phyloP scores from a whole-genome alignment of 306 rosid genomes.

The Medicago lupulina region DNA sequence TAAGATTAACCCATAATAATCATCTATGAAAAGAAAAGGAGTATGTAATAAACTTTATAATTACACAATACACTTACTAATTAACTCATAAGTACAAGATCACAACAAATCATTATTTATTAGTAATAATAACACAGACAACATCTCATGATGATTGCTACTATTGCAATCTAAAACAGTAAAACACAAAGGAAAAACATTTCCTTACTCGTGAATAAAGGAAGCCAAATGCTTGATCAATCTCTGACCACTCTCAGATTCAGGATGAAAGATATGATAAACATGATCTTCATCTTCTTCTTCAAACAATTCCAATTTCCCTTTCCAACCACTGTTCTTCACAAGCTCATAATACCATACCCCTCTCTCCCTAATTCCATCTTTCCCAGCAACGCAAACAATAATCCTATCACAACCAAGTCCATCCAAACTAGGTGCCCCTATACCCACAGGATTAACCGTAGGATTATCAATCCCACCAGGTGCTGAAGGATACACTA shows the following conservation, averaged over 20 bases:
- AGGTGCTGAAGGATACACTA: background rate
- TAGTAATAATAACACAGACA: background rate
- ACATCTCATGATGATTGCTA: background rate
- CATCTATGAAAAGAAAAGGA: too few relatives aligned
- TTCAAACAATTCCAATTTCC: constrained; percentile 10
- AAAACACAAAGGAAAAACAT: background rate
- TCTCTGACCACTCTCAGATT: background rate
- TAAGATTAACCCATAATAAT: too few relatives aligned
- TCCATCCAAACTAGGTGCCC: background rate
- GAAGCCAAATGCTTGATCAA: constrained; percentile 7
- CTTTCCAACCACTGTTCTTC: constrained; percentile 21
- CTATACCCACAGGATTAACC: background rate
- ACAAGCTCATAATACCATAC: constrained; percentile 10
- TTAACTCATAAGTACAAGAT: background rate
- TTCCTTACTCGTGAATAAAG: background rate
- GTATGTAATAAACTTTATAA: too few relatives aligned
- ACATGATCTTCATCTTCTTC: constrained; percentile 11
- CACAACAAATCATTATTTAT: background rate
- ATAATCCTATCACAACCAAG: background rate
- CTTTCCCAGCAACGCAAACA: constrained; percentile 11
- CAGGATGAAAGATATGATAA: constrained; percentile 20
- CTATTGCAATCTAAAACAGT: background rate
- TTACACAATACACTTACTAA: background rate
- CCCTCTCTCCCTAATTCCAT: background rate
- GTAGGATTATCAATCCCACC: background rate